Conservation (phyloP, 164 flowering plant genomes). For the Vitis labrusca region DNA sequence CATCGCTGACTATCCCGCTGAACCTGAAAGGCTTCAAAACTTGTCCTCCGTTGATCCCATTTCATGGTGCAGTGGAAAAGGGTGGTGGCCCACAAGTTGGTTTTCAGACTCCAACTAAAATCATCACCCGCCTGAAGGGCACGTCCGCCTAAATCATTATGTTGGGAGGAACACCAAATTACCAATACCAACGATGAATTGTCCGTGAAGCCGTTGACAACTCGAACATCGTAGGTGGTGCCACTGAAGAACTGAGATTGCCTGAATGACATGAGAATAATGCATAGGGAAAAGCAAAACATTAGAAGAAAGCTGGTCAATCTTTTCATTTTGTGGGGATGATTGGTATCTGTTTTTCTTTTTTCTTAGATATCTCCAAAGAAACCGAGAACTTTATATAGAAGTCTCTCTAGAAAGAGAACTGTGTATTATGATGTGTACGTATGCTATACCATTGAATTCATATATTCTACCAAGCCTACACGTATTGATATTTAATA, state of each 20-base stretch:
- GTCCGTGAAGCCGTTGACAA: conserved; percentile 48
- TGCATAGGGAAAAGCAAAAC: not conserved
- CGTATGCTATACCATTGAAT: too few species aligned
- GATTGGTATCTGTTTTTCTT: too few species aligned
- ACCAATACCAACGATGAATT: conserved; percentile 52
- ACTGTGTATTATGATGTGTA: too few species aligned
- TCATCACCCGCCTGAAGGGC: conserved; percentile 60
- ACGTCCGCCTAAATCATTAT: conserved; percentile 42
- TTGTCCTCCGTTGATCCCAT: conserved; percentile 36
- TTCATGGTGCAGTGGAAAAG: conserved; percentile 44
- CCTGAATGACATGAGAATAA: conserved; percentile 10
- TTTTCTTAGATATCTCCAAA: too few species aligned
- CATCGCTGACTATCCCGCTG: conserved; percentile 32
- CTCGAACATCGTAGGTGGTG: conserved; percentile 32
- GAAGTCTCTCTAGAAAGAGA: too few species aligned
- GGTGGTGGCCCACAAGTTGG: conserved; percentile 23
- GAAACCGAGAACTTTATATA: too few species aligned
- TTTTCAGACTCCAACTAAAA: conserved; percentile 39
- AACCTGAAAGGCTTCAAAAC: conserved; percentile 37
- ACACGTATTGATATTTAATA: too few species aligned
- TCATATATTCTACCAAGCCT: too few species aligned
- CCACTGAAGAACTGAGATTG: conserved; percentile 7
- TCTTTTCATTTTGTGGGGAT: too few species aligned
- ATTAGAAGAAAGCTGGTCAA: too few species aligned
- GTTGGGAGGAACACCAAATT: conserved; percentile 40